Evolutionary conservation across 176 grass and related monocot genomes (phyloP), one percentile per base, ranked within the genome.

Genomic region (Oryza meyeriana): DNA sequence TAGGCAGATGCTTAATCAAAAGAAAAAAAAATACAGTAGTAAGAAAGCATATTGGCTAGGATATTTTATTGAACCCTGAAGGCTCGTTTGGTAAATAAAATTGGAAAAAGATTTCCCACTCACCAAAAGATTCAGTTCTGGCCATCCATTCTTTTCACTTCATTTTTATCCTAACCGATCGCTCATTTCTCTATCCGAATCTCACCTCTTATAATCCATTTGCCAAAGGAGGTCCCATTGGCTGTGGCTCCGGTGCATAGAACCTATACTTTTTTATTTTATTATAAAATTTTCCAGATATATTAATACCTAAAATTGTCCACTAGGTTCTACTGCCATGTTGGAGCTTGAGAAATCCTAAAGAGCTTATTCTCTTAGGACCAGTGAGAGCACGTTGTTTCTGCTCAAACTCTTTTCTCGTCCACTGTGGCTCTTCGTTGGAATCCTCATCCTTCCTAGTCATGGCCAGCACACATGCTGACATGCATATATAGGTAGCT

Each of bases 381-480:
- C 27, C 40, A 22, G 55, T 31, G 71, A 29, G 70, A 29, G 69
- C 42, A 50, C 70, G 13, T 59, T 59, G 31, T 52, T 35, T 36
- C 28, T 55, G 72, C 32, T 74, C 20, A 58, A 58, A 20, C 47
- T 61, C n/a, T 61, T 35, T 61, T 57, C 33, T 48, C 48, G 36
- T 30, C 5, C 31, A 25, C 17, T 10, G 27, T 66, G 62, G 62
- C 62, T 66, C 41, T 24, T 52, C 30, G 63, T 52, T 47, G 77
- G 77, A 48, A 17, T 24, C 64, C 63, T 79, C n/a, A 79, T 79
- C 77, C 40, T 67, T 79, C 61, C 40, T 34, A 68, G 64, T 68
- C 77, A 79, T 44, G 20, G 25, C 33, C 64, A 79, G 42, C 77
- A 34, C 77, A 34, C 77, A 79, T 79, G 64, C n/a, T 52, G 77